Base-by-base conservation (phyloP, 176 grass and related monocot genomes). In the Oryza longistaminata region DNA sequence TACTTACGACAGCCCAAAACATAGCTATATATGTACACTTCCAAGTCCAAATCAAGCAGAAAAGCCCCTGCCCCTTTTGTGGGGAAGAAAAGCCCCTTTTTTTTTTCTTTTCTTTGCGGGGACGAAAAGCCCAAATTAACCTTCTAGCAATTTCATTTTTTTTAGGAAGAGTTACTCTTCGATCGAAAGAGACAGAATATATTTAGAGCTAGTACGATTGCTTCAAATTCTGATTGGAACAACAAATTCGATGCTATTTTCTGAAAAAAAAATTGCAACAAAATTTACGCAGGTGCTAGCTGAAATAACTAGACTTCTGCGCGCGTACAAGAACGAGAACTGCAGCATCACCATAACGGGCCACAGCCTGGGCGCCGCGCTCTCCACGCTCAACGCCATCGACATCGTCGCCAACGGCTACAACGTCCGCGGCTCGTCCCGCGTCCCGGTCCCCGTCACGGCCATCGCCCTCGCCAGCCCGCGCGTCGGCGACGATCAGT, bases 391-490 rank as follows among this genome's bases (percentile, higher is more conserved):
- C 79, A 90, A 64, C 83, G 87, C 93, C 58, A 55, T 90, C 69
- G 93, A 95, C 82, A 74, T 95, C 21, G 88, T 84, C 70, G 4
- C 78, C 74, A 90, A 88, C 19, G 75, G 85, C 25, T 5, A 81
- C 60, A 92, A 94, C 79, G 66, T 79, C 64, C 64, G 66, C 15
- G 26, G 66, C 2, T 0, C 39, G 39, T 33, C 21, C 12, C 71
- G 13, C 0, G 5, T 10, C 16, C 55, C 42, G 5, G 68, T 74
- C 68, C 93, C 88, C 3, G 83, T 98, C 45, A 64, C 91, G 3
- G 91, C 88, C 6, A 82, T 94, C 81, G 88, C 89, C 46, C 92
- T 95, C 80, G 96, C 85, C 31, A 83, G 86, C 86, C 96, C 96
- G 2, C 91, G 93, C 22, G 90, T 98, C 55, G 96, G 96, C 39